These are phyloP conservation scores for Yamadazyma olivae DNA, from an alignment of 805 yeast species.

Conservation along the genomic window DNA sequence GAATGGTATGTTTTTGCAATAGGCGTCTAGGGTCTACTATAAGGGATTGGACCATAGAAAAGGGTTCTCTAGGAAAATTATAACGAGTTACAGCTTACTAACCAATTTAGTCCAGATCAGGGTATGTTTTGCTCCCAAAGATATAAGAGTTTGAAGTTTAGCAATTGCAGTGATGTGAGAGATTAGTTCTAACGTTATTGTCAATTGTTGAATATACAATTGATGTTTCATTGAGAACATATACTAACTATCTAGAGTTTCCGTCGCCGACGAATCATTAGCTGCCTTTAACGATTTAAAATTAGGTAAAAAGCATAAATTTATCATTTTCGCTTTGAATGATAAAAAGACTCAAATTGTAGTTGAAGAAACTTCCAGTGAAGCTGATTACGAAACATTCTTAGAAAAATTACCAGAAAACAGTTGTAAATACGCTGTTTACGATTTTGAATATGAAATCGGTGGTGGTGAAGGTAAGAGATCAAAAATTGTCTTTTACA, in stretches of 20 bases:
- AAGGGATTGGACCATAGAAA: too few relatives aligned
- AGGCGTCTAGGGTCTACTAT: too few relatives aligned
- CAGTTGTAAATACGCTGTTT: constrained; percentile 94
- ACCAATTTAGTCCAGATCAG: constrained; percentile 25
- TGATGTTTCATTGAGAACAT: too few relatives aligned
- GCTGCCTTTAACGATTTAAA: constrained; percentile 94
- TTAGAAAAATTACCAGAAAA: constrained; percentile 88
- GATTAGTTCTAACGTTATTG: too few relatives aligned
- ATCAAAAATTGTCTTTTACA: constrained; percentile 64
- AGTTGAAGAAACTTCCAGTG: constrained; percentile 80
- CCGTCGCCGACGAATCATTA: constrained; percentile 76
- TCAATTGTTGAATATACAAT: too few relatives aligned
- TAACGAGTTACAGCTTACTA: too few relatives aligned
- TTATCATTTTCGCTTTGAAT: constrained; percentile 75
- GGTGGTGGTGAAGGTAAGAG: constrained; percentile 93
- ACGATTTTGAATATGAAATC: constrained; percentile 93
- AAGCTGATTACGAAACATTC: constrained; percentile 77
- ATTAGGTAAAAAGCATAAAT: constrained; percentile 87
- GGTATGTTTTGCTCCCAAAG: constrained; percentile 18
- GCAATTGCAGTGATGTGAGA: too few relatives aligned
- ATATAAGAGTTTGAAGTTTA: too few relatives aligned
- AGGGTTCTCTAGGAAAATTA: too few relatives aligned
- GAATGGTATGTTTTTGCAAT: too few relatives aligned
- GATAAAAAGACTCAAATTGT: constrained; percentile 86
- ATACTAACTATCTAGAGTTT: constrained; percentile 31